Evolutionary conservation across 495 filamentous ascomycete species (phyloP).

Genomic region (Aspergillus funiculosus): DNA sequence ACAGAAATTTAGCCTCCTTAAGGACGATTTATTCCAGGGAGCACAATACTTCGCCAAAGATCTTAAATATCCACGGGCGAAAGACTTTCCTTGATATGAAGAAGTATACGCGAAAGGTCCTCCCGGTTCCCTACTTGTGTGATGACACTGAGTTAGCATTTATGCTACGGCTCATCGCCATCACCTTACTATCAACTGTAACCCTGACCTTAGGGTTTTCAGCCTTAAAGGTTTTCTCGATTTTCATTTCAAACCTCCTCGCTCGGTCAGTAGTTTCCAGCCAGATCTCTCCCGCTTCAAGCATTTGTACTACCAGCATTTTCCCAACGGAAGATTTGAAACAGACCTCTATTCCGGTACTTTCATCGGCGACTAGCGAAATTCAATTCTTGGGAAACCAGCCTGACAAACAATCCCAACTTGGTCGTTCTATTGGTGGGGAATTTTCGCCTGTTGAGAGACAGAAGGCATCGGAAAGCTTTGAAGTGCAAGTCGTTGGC

Average conservation of each 20-base stretch:
- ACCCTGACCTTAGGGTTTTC: slow-evolving; percentile 34
- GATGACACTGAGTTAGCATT: slow-evolving; percentile 35
- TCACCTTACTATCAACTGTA: slow-evolving; percentile 38
- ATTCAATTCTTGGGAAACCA: slow-evolving; percentile 14
- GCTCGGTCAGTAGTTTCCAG: slow-evolving; percentile 24
- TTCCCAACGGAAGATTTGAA: slow-evolving; percentile 16
- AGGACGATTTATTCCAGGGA: slow-evolving; percentile 44
- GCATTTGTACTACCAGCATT: slow-evolving; percentile 17
- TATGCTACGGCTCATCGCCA: slow-evolving; percentile 34
- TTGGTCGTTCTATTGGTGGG: slow-evolving; percentile 20
- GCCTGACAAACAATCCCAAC: slow-evolving; percentile 9
- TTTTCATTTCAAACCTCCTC: slow-evolving; percentile 26
- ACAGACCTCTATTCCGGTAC: slow-evolving; percentile 27
- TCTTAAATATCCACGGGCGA: slow-evolving; percentile 4
- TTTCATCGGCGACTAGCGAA: slow-evolving; percentile 18
- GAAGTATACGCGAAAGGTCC: slow-evolving; percentile 28
- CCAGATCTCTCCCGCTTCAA: slow-evolving; percentile 13
- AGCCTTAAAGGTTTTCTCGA: slow-evolving; percentile 20
- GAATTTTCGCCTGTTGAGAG: slow-evolving; percentile 14
- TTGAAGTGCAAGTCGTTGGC: slow-evolving; percentile 57
- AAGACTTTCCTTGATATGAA: slow-evolving; percentile 22
- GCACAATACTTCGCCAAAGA: slow-evolving; percentile 21
- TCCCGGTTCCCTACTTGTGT: slow-evolving; percentile 25
- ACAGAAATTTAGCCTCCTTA: slow-evolving; percentile 65
- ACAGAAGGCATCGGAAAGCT: slow-evolving; percentile 30